These are phyloP conservation scores for Coemansia sp. DNA, from an alignment of 192 early-diverging fungal genomes.

Conservation along the genomic window DNA sequence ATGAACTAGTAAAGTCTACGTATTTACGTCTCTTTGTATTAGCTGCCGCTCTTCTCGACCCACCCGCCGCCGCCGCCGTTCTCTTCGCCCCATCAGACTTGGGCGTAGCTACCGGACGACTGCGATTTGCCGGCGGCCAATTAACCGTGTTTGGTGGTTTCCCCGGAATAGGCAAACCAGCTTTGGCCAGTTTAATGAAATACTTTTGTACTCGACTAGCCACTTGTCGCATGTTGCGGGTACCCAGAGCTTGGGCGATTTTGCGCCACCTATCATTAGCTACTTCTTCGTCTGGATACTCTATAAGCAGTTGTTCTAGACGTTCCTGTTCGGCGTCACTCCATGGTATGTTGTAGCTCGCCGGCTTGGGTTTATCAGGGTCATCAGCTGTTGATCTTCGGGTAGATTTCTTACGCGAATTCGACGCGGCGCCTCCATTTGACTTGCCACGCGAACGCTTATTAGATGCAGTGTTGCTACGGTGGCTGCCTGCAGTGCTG, in stretches of 20 bases:
- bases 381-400: conserved; percentile 13
- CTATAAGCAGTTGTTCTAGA: conserved; percentile 57
- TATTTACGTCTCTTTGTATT: conserved; percentile 12
- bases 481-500: background rate
- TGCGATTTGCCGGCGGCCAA: conserved; percentile 11
- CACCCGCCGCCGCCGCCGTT: conserved; percentile 3
- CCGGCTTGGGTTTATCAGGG: conserved; percentile 45
- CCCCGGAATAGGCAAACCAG: conserved; percentile 67
- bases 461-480: no score
- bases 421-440: no score
- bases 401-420: background rate
- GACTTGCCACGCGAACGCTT: no score
- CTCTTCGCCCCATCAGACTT: conserved; percentile 1
- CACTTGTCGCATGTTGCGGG: conserved; percentile 68
- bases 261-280: conserved; percentile 67
- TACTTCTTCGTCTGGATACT: conserved; percentile 68
- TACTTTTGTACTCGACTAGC: conserved; percentile 77
- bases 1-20: conserved; percentile 43
- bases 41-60: conserved; percentile 29
- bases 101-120: conserved; percentile 14
- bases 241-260: conserved; percentile 65
- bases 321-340: conserved; percentile 63
- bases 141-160: conserved; percentile 54
- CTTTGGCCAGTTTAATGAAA: conserved; percentile 73
- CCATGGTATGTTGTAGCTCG: conserved; percentile 66